These are phyloP conservation scores for Acanthamoeba lenticulata DNA, from an alignment of 208 protist species.

Conservation along the genomic window DNA sequence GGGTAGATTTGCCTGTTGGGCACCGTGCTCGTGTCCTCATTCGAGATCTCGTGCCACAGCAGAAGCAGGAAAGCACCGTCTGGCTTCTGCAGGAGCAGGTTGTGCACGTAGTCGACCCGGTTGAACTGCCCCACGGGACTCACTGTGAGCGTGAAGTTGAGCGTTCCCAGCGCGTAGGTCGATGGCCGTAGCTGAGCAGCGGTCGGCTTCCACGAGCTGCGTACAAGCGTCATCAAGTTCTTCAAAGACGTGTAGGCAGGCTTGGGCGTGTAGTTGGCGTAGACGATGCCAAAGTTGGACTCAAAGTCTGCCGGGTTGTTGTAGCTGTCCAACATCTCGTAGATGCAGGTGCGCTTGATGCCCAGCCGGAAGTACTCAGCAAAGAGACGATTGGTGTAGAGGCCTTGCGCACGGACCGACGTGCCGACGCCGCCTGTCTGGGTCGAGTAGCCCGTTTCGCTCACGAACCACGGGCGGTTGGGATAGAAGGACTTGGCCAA, in stretches of 20 bases:
- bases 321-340: background rate
- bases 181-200: background rate
- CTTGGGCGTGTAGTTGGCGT: background rate
- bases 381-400: background rate
- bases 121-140: background rate
- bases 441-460: background rate
- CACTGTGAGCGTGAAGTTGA: background rate
- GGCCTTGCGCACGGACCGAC: background rate
- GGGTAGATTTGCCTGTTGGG: background rate
- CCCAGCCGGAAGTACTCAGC: background rate
- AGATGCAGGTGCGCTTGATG: background rate
- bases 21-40: background rate
- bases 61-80: background rate
- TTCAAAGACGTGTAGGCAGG: background rate
- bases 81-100: conserved; percentile 25
- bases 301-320: background rate
- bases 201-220: background rate
- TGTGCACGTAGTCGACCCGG: background rate
- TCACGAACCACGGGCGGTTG: background rate
- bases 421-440: background rate
- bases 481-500: background rate
- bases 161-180: background rate
- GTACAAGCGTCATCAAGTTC: background rate
- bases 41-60: background rate
- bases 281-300: background rate